A percentile compares a stretch with the other conserved stretches of the same genome.
phyloP scores from a whole-genome alignment of 768 basidiomycete genomes.

The Suillus hirtellus region DNA sequence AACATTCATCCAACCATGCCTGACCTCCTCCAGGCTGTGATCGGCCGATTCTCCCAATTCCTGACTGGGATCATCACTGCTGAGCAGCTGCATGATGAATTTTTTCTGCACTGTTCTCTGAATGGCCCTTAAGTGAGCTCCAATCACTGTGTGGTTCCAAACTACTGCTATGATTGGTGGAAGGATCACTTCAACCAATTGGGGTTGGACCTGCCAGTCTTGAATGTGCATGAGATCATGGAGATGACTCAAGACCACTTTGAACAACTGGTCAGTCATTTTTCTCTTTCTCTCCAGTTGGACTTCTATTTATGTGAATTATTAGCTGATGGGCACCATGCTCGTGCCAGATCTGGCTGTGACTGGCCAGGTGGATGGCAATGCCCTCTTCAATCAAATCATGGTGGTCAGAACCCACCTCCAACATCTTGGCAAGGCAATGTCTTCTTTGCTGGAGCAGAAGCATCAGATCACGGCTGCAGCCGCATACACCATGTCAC shows the following conservation, averaged over 20 bases:
- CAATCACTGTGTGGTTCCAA: accelerated
- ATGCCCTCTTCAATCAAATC: not conserved
- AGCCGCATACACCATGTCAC: not conserved
- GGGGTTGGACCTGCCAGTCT: accelerated
- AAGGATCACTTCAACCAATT: not conserved
- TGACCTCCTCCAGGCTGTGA: not conserved
- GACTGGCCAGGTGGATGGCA: not conserved
- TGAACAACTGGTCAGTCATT: not conserved
- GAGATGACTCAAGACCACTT: not conserved
- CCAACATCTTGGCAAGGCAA: not conserved
- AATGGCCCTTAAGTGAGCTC: not conserved
- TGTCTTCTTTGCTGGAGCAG: not conserved
- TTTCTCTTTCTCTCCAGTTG: not conserved
- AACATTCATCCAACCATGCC: not conserved
- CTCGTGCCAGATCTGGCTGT: not conserved
- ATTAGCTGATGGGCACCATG: not conserved
- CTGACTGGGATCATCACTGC: accelerated
- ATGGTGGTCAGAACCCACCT: not conserved
- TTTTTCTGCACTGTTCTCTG: not conserved
- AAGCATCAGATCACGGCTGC: not conserved
- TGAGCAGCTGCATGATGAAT: not conserved
- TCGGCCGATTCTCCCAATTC: accelerated
- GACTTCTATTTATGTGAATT: too few species aligned
- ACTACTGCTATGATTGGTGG: not conserved
- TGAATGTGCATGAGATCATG: not conserved